Base-by-base conservation (phyloP, 371 early-diverging fungal species). In the Umbelopsis sp. region DNA sequence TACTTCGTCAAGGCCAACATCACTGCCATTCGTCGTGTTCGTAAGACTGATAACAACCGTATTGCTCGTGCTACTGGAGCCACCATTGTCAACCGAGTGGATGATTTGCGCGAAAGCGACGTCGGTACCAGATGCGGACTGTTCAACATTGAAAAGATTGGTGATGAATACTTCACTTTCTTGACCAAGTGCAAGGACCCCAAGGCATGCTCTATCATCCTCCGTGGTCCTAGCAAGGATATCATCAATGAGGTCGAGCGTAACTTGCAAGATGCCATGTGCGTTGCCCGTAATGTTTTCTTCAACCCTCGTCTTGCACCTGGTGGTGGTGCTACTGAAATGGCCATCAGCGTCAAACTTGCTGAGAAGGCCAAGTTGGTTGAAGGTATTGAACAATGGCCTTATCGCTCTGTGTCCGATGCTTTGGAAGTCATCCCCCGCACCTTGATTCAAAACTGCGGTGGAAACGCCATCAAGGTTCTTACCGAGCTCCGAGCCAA, bases 281-380 rank as follows among this genome's bases (percentile, higher is more conserved):
- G 91, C 67, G 99, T 99, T 51, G 99, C 99, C 18, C 97, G 98
- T 72, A 99, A 99, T 80, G 95, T 99, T 38, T 90, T 97, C 81
- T 95, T 96, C 75, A 92, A 92, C 83, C 97, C 99, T 48, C 87
- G 85, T 64, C 83, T 99, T 51, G 91, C 94, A 38, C 99, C 99
- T 18, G 99, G 99, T 57, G 99, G 99, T 72, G 99, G 99, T 67
- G 99, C 99, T n/a, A 96, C 97, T 11, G 99, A 99, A 81, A 99
- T 99, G 98, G 97, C 97, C n/a, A 81, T 99, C 20, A 85, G 94
- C 57, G 96, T 96, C 45, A 85, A 88, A 69, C 84, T 99, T 48
- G 90, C 91, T 68, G 94, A 96, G 75, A 92, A 93, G 75, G 96
- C 97, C 68, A 96, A 96, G 81, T 79, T 89, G 18, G 79, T 99